These are phyloP conservation scores for Trichophyton verrucosum DNA, from an alignment of 2,329 filamentous ascomycete genomes.

Conservation along the genomic window DNA sequence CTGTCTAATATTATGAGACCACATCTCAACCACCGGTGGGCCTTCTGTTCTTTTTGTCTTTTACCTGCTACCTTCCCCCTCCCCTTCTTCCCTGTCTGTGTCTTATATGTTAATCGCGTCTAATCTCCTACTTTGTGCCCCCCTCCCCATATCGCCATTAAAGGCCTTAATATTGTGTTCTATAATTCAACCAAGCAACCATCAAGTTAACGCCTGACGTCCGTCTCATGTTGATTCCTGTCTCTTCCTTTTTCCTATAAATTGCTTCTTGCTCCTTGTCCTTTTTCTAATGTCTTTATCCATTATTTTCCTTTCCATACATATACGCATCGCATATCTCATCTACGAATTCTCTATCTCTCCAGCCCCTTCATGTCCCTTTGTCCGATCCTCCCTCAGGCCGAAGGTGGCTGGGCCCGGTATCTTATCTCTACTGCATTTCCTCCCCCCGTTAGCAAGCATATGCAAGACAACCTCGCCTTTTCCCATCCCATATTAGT, in stretches of 20 bases:
- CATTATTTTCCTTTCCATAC: not conserved
- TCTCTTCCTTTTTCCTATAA: not conserved
- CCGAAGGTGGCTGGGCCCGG: too few species aligned
- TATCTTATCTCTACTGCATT: not conserved
- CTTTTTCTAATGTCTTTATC: not conserved
- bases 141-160: not conserved
- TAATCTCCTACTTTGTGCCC: not conserved
- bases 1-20: not conserved
- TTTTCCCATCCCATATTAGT: not conserved
- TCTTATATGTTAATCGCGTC: not conserved
- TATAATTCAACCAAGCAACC: not conserved
- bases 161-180: not conserved
- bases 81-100: not conserved
- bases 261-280: not conserved
- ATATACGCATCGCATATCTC: not conserved
- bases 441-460: not conserved
- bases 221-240: not conserved
- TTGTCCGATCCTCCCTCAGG: not conserved
- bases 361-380: not conserved
- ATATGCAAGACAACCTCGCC: too few species aligned
- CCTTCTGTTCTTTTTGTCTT: not conserved
- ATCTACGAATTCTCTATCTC: not conserved
- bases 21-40: not conserved
- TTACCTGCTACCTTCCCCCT: not conserved
- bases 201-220: not conserved